Percentiles rank a stretch among this genome's conserved stretches.
phyloP scores from a whole-genome alignment of 495 filamentous ascomycete genomes.

The Lasiosphaeria miniovina region DNA sequence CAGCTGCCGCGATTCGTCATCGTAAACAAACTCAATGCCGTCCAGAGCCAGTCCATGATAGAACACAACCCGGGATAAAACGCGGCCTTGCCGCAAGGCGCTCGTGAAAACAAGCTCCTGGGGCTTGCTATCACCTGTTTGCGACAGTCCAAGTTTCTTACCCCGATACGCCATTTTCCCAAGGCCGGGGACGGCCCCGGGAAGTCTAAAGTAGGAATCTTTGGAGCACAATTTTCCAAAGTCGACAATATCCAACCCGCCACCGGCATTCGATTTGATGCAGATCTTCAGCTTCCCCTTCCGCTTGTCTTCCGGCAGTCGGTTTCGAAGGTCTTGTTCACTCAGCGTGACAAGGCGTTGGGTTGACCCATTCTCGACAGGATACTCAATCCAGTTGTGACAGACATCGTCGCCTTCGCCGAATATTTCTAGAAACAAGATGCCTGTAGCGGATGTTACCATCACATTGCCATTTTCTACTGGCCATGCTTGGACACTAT shows the following conservation, averaged over 20 bases:
- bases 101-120: constrained; percentile 74
- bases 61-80: constrained; percentile 70
- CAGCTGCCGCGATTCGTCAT: constrained; percentile 80
- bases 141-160: constrained; percentile 69
- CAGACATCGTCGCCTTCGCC: constrained; percentile 71
- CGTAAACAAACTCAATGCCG: constrained; percentile 90
- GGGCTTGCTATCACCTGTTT: constrained; percentile 67
- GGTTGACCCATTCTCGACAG: constrained; percentile 55
- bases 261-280: constrained; percentile 71
- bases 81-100: constrained; percentile 63
- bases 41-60: constrained; percentile 78
- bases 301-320: constrained; percentile 66
- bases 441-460: constrained; percentile 74
- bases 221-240: constrained; percentile 67
- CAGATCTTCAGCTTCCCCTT: constrained; percentile 67
- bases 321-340: constrained; percentile 69
- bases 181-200: constrained; percentile 40
- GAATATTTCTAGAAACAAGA: constrained; percentile 80
- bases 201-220: constrained; percentile 65
- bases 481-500: constrained; percentile 83
- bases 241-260: constrained; percentile 70
- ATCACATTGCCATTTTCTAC: constrained; percentile 77
- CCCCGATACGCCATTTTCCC: constrained; percentile 73
- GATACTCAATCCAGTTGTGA: constrained; percentile 74
- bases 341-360: constrained; percentile 70